Evolutionary conservation across 768 basidiomycete genomes (phyloP), one percentile per base, ranked within the genome.

Genomic region (Macrolepiota albuminosa): DNA sequence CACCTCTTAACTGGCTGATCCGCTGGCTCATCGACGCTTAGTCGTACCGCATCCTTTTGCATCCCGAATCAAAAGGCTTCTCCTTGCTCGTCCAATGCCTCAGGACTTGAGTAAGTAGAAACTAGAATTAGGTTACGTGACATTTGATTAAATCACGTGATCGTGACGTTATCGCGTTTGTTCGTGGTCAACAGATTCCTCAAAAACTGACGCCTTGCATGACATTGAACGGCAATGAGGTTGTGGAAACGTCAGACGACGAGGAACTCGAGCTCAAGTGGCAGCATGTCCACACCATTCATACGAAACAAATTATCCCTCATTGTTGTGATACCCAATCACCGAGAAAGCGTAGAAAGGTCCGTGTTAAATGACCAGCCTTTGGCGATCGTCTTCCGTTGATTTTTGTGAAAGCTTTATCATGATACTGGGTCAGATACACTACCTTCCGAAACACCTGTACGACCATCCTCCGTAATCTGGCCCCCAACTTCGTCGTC

Each of bases 161-260:
- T 0, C 7, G 62, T 63, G 59, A 65, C 60, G 33, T 8, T 21
- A 39, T 40, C 63, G 63, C 63, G 63, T 59, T 52, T 16, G 49
- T 18, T 52, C 11, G 49, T 16, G 4, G 11, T 34, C 43, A 11
- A 21, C 6, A 13, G 21, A 21, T 42, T 42, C 16, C 11, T n/a
- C 40, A 1, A 43, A 42, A 21, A 10, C 42, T 43, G 45, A 11
- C 45, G 45, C 24, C 8, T 46, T 10, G 24, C 21, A 53, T 14
- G 50, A 33, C 51, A 75, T n/a, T 75, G 72, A 64, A 72, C 43
- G 69, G 73, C 45, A 75, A 75, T 6, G 84, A 83, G 47, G 66
- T 81, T 51, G 80, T 88, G 14, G 84, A 84, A 65, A 86, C 86
- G 18, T 87, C 86, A 4, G 86, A 88, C 63, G 70, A 74, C 50